A percentile compares a stretch with the other conserved stretches of the same genome.
Conservation (phyloP, 1,139 yeast genomes). For the Lodderomyces margitis region DNA sequence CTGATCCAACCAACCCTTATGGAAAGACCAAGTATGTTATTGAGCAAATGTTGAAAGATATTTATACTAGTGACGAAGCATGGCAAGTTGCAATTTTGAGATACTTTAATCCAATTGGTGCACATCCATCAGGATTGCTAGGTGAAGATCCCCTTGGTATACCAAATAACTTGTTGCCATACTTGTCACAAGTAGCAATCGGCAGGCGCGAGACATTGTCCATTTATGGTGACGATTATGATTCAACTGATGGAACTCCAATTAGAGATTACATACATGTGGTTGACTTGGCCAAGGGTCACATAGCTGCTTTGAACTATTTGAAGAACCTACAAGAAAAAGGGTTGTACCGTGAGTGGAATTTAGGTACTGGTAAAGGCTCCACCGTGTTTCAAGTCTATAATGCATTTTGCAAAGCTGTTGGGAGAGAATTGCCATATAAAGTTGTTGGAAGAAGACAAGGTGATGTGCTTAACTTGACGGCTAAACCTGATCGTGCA, state of each 20-base stretch:
- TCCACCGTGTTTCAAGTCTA: slow-evolving; percentile 74
- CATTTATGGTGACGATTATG: slow-evolving; percentile 68
- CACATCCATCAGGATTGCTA: slow-evolving; percentile 75
- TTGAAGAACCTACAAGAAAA: slow-evolving; percentile 39
- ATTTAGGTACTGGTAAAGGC: slow-evolving; percentile 79
- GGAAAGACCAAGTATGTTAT: slow-evolving; percentile 70
- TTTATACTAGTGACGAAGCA: slow-evolving; percentile 42
- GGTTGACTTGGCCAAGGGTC: slow-evolving; percentile 79
- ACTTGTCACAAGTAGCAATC: slow-evolving; percentile 73
- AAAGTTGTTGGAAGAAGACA: slow-evolving; percentile 65
- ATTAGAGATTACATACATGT: slow-evolving; percentile 83
- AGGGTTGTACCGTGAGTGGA: slow-evolving; percentile 76
- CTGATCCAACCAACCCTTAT: slow-evolving; percentile 75
- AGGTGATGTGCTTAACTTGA: slow-evolving; percentile 78
- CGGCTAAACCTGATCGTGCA: slow-evolving; percentile 72
- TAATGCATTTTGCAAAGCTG: slow-evolving; percentile 64
- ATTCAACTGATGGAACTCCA: slow-evolving; percentile 76
- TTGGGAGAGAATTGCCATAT: slow-evolving; percentile 65
- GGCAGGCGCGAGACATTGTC: slow-evolving; percentile 66
- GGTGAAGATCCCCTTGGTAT: slow-evolving; percentile 82
- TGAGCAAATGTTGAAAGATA: slow-evolving; percentile 62
- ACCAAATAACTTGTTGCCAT: slow-evolving; percentile 76
- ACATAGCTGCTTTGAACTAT: slow-evolving; percentile 66
- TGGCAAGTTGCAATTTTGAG: slow-evolving; percentile 71
- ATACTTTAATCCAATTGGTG: slow-evolving; percentile 83